Evolutionary conservation across 139 green algal species (phyloP).

Genomic region (Micractinium conductrix): DNA sequence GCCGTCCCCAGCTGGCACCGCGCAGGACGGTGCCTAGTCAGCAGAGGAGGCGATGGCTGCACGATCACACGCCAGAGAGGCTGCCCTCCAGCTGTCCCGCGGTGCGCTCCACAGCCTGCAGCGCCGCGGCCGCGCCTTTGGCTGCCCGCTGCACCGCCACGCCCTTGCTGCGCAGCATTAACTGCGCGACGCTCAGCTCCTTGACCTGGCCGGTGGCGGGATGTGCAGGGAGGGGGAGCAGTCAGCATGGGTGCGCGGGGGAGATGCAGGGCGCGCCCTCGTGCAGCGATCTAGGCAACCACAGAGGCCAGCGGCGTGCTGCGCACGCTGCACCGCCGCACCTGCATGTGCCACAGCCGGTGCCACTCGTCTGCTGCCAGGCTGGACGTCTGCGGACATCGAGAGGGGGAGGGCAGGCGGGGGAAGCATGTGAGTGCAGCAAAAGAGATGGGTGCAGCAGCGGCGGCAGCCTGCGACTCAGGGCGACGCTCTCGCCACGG

Average conservation of each 20-base stretch:
- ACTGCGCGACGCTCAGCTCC: background rate
- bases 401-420: background rate
- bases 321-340: background rate
- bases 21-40: too few relatives aligned
- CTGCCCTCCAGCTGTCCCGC: background rate
- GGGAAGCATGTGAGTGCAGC: background rate
- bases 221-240: background rate
- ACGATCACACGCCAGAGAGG: background rate
- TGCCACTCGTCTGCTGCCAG: constrained; percentile 1
- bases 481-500: too few relatives aligned
- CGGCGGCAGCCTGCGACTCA: background rate
- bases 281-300: background rate
- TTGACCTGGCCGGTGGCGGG: background rate
- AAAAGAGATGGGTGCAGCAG: background rate
- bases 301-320: background rate
- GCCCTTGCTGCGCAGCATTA: background rate
- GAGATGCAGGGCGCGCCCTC: background rate
- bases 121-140: background rate
- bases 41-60: background rate
- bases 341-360: constrained; percentile 1
- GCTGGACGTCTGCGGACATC: background rate
- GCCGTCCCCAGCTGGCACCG: background rate
- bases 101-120: background rate
- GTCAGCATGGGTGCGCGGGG: background rate
- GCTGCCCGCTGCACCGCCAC: background rate